These are phyloP conservation scores for Kwoniella shandongensis DNA, from an alignment of 768 basidiomycete genomes.

Conservation along the genomic window DNA sequence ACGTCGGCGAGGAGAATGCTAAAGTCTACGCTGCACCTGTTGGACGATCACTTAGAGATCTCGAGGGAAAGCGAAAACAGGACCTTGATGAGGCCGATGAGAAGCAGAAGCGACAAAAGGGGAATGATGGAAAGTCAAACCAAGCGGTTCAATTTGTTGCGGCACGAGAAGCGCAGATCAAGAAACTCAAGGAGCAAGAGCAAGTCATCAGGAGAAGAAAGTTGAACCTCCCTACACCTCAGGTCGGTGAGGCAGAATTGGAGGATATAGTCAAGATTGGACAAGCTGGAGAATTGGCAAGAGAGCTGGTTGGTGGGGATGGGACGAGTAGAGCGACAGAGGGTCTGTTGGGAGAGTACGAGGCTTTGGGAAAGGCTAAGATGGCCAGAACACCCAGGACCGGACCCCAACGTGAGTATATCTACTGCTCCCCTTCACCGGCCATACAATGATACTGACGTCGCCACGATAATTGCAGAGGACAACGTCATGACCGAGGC, in stretches of 20 bases:
- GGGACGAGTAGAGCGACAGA: constrained; percentile 66
- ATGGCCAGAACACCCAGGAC: constrained; percentile 95
- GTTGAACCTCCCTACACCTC: constrained; percentile 78
- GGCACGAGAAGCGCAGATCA: constrained; percentile 96
- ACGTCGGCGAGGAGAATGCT: constrained; percentile 89
- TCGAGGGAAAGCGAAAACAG: constrained; percentile 92
- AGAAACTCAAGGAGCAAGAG: constrained; percentile 95
- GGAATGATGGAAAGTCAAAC: constrained; percentile 62
- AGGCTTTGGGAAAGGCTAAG: constrained; percentile 77
- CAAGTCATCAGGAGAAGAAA: constrained; percentile 85
- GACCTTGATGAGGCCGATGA: constrained; percentile 87
- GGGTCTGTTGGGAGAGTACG: constrained; percentile 87
- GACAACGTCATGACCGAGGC: constrained; percentile 94
- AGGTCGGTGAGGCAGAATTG: constrained; percentile 89
- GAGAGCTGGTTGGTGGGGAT: constrained; percentile 62
- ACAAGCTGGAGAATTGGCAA: constrained; percentile 82
- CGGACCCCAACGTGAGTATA: constrained; percentile 78
- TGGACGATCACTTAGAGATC: constrained; percentile 82
- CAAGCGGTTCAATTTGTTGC: constrained; percentile 86
- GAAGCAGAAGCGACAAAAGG: constrained; percentile 75
- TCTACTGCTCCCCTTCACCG: background rate
- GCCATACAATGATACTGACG: too few species aligned
- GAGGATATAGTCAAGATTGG: constrained; percentile 99
- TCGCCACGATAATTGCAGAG: too few species aligned
- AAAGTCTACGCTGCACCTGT: constrained; percentile 80